Conservation (phyloP, 306 rosid species). For the Prunus padus region DNA sequence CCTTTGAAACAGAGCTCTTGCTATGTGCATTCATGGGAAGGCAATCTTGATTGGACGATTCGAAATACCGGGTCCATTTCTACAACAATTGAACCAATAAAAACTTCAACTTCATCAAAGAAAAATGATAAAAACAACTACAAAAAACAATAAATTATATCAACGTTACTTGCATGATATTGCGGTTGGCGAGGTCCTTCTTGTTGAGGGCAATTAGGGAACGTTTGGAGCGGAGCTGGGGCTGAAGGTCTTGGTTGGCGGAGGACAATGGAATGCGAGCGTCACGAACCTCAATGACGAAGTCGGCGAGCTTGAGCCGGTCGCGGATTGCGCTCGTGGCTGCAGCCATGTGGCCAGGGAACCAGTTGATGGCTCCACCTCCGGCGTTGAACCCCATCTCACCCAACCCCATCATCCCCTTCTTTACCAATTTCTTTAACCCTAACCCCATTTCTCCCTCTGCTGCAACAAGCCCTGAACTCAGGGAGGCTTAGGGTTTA, state of each 20-base stretch:
- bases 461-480: not conserved
- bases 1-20: conserved; percentile 74
- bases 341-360: conserved; percentile 96
- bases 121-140: not conserved
- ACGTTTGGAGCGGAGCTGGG: conserved; percentile 67
- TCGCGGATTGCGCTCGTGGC: conserved; percentile 75
- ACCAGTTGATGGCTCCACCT: conserved; percentile 81
- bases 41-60: conserved; percentile 61
- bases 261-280: conserved; percentile 86
- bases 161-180: conserved; percentile 70
- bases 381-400: conserved; percentile 73
- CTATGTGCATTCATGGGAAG: conserved; percentile 78
- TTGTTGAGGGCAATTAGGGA: conserved; percentile 76
- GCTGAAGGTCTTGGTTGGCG: conserved; percentile 62
- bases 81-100: conserved; percentile 25
- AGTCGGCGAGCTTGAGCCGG: conserved; percentile 75
- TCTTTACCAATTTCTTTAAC: conserved; percentile 52
- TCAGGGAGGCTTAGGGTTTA: not conserved
- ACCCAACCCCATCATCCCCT: conserved; percentile 44
- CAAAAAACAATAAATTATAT: not conserved
- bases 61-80: conserved; percentile 76
- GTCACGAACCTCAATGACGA: conserved; percentile 85
- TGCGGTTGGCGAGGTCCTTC: conserved; percentile 84
- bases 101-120: not conserved
- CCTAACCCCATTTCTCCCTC: conserved; percentile 20